Evolutionary conservation across 2,329 filamentous ascomycete species (phyloP), one percentile per base, ranked within the genome.

Genomic region (Pseudocercospora cruenta): DNA sequence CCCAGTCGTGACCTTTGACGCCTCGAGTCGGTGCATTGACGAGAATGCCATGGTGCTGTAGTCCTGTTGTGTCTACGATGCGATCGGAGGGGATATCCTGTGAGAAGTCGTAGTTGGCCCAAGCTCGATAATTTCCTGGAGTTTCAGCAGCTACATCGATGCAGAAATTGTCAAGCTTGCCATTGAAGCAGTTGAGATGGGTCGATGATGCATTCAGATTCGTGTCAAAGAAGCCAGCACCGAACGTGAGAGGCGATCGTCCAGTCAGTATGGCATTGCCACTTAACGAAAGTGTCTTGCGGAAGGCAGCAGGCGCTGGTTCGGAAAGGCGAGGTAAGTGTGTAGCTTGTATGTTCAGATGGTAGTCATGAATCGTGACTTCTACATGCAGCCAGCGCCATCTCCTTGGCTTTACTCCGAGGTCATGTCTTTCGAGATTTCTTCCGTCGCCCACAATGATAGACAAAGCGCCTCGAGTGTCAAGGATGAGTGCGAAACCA

Each of bases 1-100:
- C 58, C 58, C 58, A 60, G 45, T 60, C 58, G 21, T 60, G 58
- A 36, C 58, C 58, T 49, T 60, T 60, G 36, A 60, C 58, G 19
- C 33, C 58, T 60, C 39, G 21, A 19, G 58, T 49, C 14, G 58
- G 58, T 4, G 58, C 31, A 19, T 60, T 60, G 51, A 55, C 16
- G 21, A 55, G 24, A n/a, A 31, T n/a, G 24, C 51, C 51, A 22
- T 62, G 60, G 10, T 53, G 47, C 16, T 54, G 28, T 3, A 53
- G 31, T 47, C 60, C 60, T 22, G 60, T 55, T n/a, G 33, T 39
- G n/a, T 62, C 60, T 12, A 55, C 21, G n/a, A 62, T 39, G 21
- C 24, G 60, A 31, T 62, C 60, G 1, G 60, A 55, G 28, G 28
- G 19, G 1, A 62, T 39, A 3, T 62, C 26, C 3, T 14, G 19